Conservation (phyloP, 768 basidiomycete species). For the Suillus plorans region DNA sequence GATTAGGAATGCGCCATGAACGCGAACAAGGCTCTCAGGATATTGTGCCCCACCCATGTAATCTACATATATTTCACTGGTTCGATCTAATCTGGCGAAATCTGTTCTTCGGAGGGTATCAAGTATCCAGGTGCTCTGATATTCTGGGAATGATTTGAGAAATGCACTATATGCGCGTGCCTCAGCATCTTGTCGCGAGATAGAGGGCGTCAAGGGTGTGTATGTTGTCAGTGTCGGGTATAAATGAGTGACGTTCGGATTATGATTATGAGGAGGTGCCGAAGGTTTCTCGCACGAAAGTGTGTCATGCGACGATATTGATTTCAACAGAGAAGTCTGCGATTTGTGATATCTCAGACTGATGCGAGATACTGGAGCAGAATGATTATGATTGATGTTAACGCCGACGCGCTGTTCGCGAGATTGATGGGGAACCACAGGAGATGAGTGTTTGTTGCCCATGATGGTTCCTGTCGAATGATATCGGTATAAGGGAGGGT, state of each 20-base stretch:
- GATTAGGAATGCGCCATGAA: conserved; percentile 69
- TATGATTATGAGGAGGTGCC: not conserved
- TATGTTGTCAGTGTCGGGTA: conserved; percentile 20
- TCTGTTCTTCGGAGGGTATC: conserved; percentile 67
- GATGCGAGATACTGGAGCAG: conserved; percentile 32
- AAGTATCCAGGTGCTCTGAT: conserved; percentile 66
- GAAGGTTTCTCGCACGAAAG: conserved; percentile 32
- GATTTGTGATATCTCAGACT: conserved; percentile 41
- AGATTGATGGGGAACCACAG: conserved; percentile 21
- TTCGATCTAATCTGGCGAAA: conserved; percentile 55
- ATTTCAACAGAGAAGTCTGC: conserved; percentile 33
- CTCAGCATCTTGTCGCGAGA: conserved; percentile 33
- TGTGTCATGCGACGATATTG: conserved; percentile 40
- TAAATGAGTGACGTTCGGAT: conserved; percentile 6
- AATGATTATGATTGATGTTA: conserved; percentile 8
- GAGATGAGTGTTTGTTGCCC: conserved; percentile 32
- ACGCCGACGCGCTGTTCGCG: conserved; percentile 8
- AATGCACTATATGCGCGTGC: conserved; percentile 49
- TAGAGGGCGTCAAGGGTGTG: conserved; percentile 26
- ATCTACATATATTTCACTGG: conserved; percentile 77
- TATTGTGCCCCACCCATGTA: conserved; percentile 86
- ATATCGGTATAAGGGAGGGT: not conserved
- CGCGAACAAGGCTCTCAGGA: conserved; percentile 72
- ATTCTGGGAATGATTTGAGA: conserved; percentile 49
- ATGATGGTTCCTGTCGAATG: conserved; percentile 16